Conservation (phyloP, 140 eudicot species). For the Cichorium intybus region DNA sequence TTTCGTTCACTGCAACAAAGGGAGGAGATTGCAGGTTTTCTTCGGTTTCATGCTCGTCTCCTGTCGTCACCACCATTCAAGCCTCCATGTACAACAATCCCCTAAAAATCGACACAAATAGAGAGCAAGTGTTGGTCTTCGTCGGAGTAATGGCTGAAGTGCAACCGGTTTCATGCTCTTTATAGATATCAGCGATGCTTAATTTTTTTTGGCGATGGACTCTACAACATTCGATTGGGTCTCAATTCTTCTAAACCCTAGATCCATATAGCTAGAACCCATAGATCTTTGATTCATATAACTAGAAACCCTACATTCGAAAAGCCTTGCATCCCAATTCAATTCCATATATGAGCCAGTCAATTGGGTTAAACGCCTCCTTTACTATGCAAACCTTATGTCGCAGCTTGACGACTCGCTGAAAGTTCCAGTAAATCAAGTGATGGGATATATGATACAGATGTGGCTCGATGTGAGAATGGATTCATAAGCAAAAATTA, state of each 20-base stretch:
- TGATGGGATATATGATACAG: slow-evolving; percentile 87
- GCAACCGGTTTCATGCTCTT: no score
- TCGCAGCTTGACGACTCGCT: slow-evolving; percentile 34
- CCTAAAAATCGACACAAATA: no score
- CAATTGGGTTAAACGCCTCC: slow-evolving; percentile 60
- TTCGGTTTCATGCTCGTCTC: no score
- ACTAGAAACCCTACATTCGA: slow-evolving; percentile 11
- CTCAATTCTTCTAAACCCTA: not conserved
- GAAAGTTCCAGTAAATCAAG: slow-evolving; percentile 49
- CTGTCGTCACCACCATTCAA: no score
- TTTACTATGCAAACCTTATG: slow-evolving; percentile 42
- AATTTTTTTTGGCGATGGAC: slow-evolving; percentile 47
- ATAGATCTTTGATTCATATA: not conserved
- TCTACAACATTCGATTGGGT: slow-evolving; percentile 27
- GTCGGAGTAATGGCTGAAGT: no score
- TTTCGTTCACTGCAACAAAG: no score
- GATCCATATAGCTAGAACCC: no score
- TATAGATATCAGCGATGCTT: slow-evolving; percentile 7
- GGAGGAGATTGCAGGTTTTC: no score
- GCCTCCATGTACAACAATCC: no score
- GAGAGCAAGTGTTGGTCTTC: no score
- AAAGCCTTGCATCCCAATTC: slow-evolving; percentile 48
- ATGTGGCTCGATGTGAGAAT: slow-evolving; percentile 71
- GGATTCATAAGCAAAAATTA: slow-evolving; percentile 43
- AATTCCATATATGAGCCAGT: slow-evolving; percentile 45